Evolutionary conservation across 305 asterid species (phyloP).

Genomic region (Plantago rigida): DNA sequence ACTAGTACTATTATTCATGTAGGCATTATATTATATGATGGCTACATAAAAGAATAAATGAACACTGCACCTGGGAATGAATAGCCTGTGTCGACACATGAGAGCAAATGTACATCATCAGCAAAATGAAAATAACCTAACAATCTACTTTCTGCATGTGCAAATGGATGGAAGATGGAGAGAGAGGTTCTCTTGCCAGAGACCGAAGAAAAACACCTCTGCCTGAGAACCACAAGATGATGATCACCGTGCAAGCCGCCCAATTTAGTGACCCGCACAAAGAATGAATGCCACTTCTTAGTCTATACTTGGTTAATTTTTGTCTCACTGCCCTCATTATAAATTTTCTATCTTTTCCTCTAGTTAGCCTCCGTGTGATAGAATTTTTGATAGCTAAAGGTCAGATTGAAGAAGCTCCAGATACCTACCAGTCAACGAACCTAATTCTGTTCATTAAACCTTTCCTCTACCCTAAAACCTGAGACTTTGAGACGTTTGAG

Average conservation of each 20-base stretch:
- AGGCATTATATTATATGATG: slow-evolving; percentile 20
- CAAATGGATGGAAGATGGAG: slow-evolving; percentile 17
- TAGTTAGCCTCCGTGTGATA: slow-evolving; percentile 51
- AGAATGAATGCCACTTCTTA: slow-evolving; percentile 42
- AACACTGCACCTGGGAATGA: slow-evolving; percentile 17
- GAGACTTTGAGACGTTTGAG: slow-evolving; percentile 68
- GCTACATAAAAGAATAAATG: slow-evolving; percentile 43
- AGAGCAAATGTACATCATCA: slow-evolving; percentile 41
- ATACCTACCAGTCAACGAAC: slow-evolving; percentile 5
- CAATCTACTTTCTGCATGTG: slow-evolving; percentile 27
- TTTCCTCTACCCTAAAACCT: slow-evolving; percentile 38
- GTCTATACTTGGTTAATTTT: slow-evolving; percentile 46
- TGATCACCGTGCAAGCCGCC: slow-evolving; percentile 47
- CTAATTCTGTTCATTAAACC: slow-evolving; percentile 32
- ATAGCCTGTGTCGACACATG: slow-evolving; percentile 25
- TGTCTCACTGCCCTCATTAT: slow-evolving; percentile 30
- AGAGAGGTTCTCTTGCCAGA: slow-evolving; percentile 52
- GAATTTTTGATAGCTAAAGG: slow-evolving; percentile 36
- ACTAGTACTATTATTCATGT: slow-evolving; percentile 30
- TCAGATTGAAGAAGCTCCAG: slow-evolving; percentile 19
- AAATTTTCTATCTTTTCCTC: slow-evolving; percentile 33
- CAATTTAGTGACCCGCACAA: slow-evolving; percentile 62
- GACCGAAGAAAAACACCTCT: slow-evolving; percentile 40
- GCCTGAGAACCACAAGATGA: slow-evolving; percentile 48
- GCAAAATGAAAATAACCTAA: slow-evolving; percentile 24